Percentiles rank a stretch among this genome's conserved stretches.
These are phyloP conservation scores for Euphorbia corollata DNA, from an alignment of 441 rosid genomes.

Conservation along the genomic window DNA sequence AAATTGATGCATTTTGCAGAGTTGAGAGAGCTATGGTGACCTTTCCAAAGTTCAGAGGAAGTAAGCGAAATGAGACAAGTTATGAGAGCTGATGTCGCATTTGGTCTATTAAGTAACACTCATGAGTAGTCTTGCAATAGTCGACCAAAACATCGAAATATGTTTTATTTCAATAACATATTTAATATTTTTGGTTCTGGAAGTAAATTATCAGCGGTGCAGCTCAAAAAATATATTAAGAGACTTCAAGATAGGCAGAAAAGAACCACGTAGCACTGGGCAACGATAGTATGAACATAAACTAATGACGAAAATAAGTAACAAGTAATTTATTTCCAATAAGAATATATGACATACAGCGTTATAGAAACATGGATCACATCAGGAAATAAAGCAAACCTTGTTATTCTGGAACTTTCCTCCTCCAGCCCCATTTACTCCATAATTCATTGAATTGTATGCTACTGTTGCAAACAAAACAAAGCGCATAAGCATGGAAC, in stretches of 20 bases:
- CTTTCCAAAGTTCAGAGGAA: too few relatives aligned
- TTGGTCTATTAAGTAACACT: too few relatives aligned
- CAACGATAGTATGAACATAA: background rate
- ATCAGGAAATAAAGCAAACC: slow-evolving; percentile 43
- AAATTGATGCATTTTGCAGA: too few relatives aligned
- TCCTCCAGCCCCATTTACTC: slow-evolving; percentile 64
- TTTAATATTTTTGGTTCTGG: background rate
- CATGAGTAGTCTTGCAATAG: background rate
- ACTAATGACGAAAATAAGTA: background rate
- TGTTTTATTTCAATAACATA: background rate
- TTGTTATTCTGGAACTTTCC: slow-evolving; percentile 75
- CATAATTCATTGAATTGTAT: slow-evolving; percentile 57
- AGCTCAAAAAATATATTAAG: background rate
- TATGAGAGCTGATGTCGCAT: too few relatives aligned
- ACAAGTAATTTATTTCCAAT: background rate
- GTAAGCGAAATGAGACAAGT: too few relatives aligned
- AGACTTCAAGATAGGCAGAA: background rate
- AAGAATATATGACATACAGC: background rate
- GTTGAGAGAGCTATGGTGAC: too few relatives aligned
- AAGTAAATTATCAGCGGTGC: slow-evolving; percentile 1
- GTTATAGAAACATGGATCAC: slow-evolving; percentile 2
- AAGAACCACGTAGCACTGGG: background rate
- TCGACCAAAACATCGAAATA: background rate
- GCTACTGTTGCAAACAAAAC: slow-evolving; percentile 73
- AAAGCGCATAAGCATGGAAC: slow-evolving; percentile 63